phyloP scores from a whole-genome alignment of 108 stramenopile species.

The Parietichytrium sp. region DNA sequence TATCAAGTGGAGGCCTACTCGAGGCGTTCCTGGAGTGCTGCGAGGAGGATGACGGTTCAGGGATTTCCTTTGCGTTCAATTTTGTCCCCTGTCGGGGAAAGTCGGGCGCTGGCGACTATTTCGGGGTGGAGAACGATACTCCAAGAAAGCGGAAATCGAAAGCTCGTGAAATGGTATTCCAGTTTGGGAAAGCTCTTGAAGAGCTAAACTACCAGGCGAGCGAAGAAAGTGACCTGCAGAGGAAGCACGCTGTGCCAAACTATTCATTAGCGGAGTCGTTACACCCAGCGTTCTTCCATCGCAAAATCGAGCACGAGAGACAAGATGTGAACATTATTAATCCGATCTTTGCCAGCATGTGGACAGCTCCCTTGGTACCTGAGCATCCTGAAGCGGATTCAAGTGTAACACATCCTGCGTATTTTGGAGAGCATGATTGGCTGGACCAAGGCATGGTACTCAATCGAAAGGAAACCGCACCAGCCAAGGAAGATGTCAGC shows the following conservation, averaged over 20 bases:
- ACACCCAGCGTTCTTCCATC: conserved; percentile 8
- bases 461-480: too few relatives aligned
- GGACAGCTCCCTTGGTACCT: background rate
- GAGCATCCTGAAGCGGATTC: background rate
- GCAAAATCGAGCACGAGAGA: background rate
- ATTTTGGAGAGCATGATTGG: too few relatives aligned
- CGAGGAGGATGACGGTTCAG: too few relatives aligned
- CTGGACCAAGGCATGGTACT: too few relatives aligned
- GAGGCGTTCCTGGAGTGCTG: too few relatives aligned
- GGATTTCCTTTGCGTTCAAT: background rate
- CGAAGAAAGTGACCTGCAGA: background rate
- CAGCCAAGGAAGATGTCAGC: too few relatives aligned
- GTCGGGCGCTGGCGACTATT: background rate
- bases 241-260: too few relatives aligned
- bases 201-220: background rate
- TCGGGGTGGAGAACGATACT: background rate
- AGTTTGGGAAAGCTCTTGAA: background rate
- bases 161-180: background rate
- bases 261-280: background rate
- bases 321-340: background rate
- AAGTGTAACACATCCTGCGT: too few relatives aligned
- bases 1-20: background rate
- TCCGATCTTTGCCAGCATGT: background rate
- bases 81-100: background rate
- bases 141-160: background rate